phyloP scores from a whole-genome alignment of 495 filamentous ascomycete genomes.

The Daldinia loculata region DNA sequence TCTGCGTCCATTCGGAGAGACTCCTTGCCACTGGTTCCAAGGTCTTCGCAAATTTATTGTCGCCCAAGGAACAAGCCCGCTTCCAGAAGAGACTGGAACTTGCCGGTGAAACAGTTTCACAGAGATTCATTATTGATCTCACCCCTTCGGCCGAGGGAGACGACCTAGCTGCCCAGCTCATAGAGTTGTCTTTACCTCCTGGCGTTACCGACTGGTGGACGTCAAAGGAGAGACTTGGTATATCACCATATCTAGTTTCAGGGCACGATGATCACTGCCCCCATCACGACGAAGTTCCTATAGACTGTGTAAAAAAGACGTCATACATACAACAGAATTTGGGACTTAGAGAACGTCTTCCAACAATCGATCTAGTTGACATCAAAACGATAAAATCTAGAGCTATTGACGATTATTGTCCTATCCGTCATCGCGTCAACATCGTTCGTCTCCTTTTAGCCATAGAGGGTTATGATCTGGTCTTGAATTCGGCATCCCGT shows the following conservation, averaged over 20 bases:
- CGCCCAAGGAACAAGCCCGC: constrained; percentile 50
- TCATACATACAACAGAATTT: neutral
- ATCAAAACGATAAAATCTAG: constrained; percentile 35
- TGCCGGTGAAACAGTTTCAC: neutral
- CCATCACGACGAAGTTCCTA: constrained; percentile 16
- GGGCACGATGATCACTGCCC: constrained; percentile 44
- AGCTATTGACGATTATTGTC: constrained; percentile 65
- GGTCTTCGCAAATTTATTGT: constrained; percentile 59
- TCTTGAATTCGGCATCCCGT: constrained; percentile 71
- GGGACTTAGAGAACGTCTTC: neutral
- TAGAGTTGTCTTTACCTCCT: constrained; percentile 65
- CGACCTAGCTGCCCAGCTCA: constrained; percentile 65
- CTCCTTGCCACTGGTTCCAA: constrained; percentile 58
- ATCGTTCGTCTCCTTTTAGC: constrained; percentile 66
- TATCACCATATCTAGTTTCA: constrained; percentile 36
- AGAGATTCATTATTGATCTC: constrained; percentile 66
- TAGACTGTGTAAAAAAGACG: constrained; percentile 13
- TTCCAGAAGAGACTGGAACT: constrained; percentile 11
- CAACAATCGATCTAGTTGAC: constrained; percentile 14
- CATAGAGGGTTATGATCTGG: constrained; percentile 58
- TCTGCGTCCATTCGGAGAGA: constrained; percentile 57
- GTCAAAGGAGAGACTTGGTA: constrained; percentile 47
- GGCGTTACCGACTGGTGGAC: constrained; percentile 59
- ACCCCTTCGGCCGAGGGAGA: constrained; percentile 68
- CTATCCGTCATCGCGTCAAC: constrained; percentile 65